Evolutionary conservation across 371 early-diverging fungal species (phyloP).

Genomic region (Mucor circinelloides): DNA sequence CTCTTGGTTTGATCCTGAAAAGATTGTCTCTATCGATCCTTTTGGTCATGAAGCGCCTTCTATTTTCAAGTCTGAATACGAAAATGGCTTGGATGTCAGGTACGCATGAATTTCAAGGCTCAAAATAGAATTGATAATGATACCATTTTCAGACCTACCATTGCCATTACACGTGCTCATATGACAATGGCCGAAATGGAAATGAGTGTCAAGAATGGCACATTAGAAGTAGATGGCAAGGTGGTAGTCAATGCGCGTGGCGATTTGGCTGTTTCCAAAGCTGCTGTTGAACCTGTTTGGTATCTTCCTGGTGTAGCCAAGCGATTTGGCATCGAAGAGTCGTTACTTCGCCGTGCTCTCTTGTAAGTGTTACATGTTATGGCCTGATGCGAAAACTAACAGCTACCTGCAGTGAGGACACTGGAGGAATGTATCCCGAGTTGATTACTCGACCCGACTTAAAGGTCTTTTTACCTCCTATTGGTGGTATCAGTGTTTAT

Average conservation of each 20-base stretch:
- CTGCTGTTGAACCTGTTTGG: constrained; percentile 98
- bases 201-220: constrained; percentile 67
- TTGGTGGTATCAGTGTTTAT: constrained; percentile 93
- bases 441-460: constrained; percentile 93
- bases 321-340: constrained; percentile 88
- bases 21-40: constrained; percentile 94
- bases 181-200: constrained; percentile 94
- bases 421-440: constrained; percentile 93
- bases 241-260: constrained; percentile 79
- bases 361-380: constrained; percentile 58
- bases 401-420: constrained; percentile 51
- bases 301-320: constrained; percentile 91
- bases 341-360: constrained; percentile 79
- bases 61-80: constrained; percentile 65
- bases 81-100: constrained; percentile 83
- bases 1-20: constrained; percentile 85
- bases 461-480: constrained; percentile 94
- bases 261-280: constrained; percentile 90
- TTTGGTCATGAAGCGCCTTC: constrained; percentile 84
- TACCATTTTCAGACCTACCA: constrained; percentile 69
- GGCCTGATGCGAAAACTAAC: background rate
- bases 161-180: constrained; percentile 94
- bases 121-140: background rate
- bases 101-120: constrained; percentile 13
- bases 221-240: constrained; percentile 78